Evolutionary conservation across 1,284 basidiomycete species (phyloP), one percentile per base, ranked within the genome.

Genomic region (Ceratobasidium papillatum): DNA sequence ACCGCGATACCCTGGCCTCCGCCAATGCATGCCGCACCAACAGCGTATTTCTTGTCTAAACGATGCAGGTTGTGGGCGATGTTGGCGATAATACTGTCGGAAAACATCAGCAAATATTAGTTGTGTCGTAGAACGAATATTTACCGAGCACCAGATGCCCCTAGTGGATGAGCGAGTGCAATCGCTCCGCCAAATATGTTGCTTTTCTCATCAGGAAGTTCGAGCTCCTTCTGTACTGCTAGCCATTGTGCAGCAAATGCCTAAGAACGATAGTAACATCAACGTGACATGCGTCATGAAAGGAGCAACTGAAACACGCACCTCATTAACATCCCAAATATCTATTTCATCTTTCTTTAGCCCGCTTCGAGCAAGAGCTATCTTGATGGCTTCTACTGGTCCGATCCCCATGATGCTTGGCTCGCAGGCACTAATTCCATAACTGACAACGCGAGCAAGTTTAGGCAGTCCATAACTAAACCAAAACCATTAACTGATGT

Each of bases 181-280:
- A 83, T 81, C 14, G 81, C 81, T 11, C 82, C 81, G 25, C 76
- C 86, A 74, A 86, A 86, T 36, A 86, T 78, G 81, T 87, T 87
- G n/a, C 84, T 82, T 79, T 85, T 86, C 17, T 87, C 87, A 61
- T 79, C 81, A 14, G 85, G 85, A 27, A 88, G 80, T 66, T 84
- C 84, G 32, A 88, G 83, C 79, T 86, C 86, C 77, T 82, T 85
- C 77, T 86, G 85, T 14, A 87, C 86, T 2, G 84, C 81, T 30
- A 87, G 81, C 84, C 85, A 87, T 78, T 87, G 86, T 0, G 85
- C 84, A 0, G 87, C 86, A 75, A 88, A 88, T 4, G 87, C 87
- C 82, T 71, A 49, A 22, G 22, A 79, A 54, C 34, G 14, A 38
- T 34, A 14, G 17, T 17, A 54, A 14, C 4, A 8, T 54, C 4